Conservation (phyloP, 129 eudicot genomes). For the Artemisia argyi region DNA sequence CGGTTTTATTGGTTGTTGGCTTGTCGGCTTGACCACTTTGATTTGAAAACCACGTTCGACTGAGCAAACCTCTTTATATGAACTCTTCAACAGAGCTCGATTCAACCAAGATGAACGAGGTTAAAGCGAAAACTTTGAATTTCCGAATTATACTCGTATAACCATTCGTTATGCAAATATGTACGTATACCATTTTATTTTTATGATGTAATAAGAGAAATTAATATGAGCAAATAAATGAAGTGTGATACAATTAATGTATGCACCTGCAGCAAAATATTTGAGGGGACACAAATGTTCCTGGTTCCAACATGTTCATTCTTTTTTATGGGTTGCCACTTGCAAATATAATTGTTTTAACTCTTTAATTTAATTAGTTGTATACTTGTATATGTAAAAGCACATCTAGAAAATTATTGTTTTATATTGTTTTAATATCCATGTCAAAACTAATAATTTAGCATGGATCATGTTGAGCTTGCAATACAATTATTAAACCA, state of each 20-base stretch:
- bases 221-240: neutral
- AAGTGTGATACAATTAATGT: slow-evolving; percentile 1
- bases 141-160: no score
- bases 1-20: no score
- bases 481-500: neutral
- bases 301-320: slow-evolving; percentile 25
- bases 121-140: no score
- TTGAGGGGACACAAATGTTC: slow-evolving; percentile 22
- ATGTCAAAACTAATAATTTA: neutral
- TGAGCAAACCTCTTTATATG: no score
- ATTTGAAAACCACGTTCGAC: no score
- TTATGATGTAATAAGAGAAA: neutral
- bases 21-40: no score
- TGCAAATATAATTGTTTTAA: neutral
- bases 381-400: neutral
- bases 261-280: neutral
- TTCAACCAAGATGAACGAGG: no score
- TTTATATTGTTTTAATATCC: neutral
- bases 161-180: no score
- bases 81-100: no score
- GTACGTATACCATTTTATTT: no score
- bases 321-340: slow-evolving; percentile 1
- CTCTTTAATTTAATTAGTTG: neutral
- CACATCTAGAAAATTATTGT: neutral
- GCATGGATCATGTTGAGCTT: neutral